A percentile compares a stretch with the other conserved stretches of the same genome.
Evolutionary conservation across 495 filamentous ascomycete species (phyloP).

Genomic region (Parmelia sp.): DNA sequence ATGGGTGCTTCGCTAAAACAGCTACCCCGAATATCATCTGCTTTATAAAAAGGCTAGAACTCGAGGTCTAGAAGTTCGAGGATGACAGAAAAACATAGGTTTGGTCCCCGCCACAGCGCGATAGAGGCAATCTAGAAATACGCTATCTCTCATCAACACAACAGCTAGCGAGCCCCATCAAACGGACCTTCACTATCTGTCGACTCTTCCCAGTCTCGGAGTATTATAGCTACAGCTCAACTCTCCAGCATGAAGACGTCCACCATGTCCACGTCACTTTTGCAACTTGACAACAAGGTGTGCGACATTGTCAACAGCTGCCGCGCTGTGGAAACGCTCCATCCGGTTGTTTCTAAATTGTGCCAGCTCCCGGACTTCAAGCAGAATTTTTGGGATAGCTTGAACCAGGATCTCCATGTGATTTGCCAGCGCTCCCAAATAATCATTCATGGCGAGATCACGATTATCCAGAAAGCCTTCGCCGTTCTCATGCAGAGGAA

Average conservation of each 20-base stretch:
- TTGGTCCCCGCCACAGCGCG: not conserved
- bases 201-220: not conserved
- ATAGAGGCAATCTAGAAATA: not conserved
- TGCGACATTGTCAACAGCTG: slow-evolving; percentile 9
- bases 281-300: slow-evolving; percentile 2
- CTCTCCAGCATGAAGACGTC: not conserved
- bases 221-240: not conserved
- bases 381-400: slow-evolving; percentile 5
- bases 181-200: not conserved
- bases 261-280: slow-evolving; percentile 6
- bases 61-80: not conserved
- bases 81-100: not conserved
- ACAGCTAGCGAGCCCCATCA: not conserved
- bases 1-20: not conserved
- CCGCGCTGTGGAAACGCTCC: slow-evolving; percentile 9
- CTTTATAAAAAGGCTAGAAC: not conserved
- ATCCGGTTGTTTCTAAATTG: slow-evolving; percentile 18
- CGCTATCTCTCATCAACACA: slow-evolving; percentile 2
- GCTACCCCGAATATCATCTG: not conserved
- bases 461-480: slow-evolving; percentile 38
- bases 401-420: slow-evolving; percentile 22
- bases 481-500: slow-evolving; percentile 32
- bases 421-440: slow-evolving; percentile 34
- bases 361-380: slow-evolving; percentile 7
- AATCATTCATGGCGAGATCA: slow-evolving; percentile 39